Evolutionary conservation across 345 rosid genomes (phyloP).

Genomic region (Anastatica hierochuntica): DNA sequence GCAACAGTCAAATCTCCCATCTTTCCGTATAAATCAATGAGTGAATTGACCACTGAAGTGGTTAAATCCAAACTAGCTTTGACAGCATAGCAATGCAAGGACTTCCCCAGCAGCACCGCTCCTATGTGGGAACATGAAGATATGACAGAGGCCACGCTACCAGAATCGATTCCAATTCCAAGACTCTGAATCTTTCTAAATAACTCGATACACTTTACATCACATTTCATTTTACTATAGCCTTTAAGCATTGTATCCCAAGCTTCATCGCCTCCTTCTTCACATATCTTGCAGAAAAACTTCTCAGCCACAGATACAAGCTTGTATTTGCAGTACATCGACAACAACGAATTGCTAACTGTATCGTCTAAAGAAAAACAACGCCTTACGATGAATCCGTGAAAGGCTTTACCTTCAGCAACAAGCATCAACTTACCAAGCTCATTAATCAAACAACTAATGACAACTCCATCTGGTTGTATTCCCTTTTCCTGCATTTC

Average conservation of each 20-base stretch:
- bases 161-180: slow-evolving; percentile 33
- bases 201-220: slow-evolving; percentile 32
- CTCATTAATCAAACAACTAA: slow-evolving; percentile 46
- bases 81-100: slow-evolving; percentile 44
- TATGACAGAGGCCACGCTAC: slow-evolving; percentile 40
- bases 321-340: slow-evolving; percentile 56
- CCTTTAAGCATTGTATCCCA: slow-evolving; percentile 49
- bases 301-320: slow-evolving; percentile 34
- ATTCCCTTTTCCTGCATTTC: slow-evolving; percentile 43
- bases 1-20: slow-evolving; percentile 35
- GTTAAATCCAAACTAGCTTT: slow-evolving; percentile 26
- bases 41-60: slow-evolving; percentile 37
- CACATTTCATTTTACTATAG: slow-evolving; percentile 37
- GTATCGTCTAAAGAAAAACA: slow-evolving; percentile 29
- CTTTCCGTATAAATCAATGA: slow-evolving; percentile 58
- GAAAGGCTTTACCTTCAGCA: slow-evolving; percentile 45
- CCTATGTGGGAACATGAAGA: slow-evolving; percentile 43
- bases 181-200: slow-evolving; percentile 40
- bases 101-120: slow-evolving; percentile 32
- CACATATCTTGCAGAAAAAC: slow-evolving; percentile 26
- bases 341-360: slow-evolving; percentile 39
- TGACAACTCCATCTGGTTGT: slow-evolving; percentile 43
- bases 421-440: slow-evolving; percentile 36
- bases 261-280: slow-evolving; percentile 28
- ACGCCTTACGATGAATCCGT: slow-evolving; percentile 42